Percentiles rank a stretch among this genome's conserved stretches.
Evolutionary conservation across 2,329 filamentous ascomycete genomes (phyloP).

Genomic region (Dichotomopilus funicola): DNA sequence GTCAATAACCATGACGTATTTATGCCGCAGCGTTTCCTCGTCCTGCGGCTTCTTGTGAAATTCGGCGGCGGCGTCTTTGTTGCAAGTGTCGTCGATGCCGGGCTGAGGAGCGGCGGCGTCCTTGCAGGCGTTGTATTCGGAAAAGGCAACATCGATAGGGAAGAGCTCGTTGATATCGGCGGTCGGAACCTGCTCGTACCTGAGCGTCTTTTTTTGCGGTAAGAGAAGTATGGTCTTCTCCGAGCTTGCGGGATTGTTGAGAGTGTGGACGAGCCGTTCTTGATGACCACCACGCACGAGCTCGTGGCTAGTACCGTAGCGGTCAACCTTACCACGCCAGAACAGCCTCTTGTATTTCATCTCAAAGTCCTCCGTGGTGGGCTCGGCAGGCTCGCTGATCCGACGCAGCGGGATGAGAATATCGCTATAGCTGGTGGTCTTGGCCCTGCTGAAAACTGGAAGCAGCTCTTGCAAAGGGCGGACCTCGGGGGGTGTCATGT

Average conservation of each 20-base stretch:
- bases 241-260: conserved; percentile 49
- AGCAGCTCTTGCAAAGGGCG: conserved; percentile 58
- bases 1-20: conserved; percentile 68
- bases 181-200: conserved; percentile 49
- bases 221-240: conserved; percentile 52
- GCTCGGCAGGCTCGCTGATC: conserved; percentile 37
- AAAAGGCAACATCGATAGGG: conserved; percentile 53
- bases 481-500: conserved; percentile 56
- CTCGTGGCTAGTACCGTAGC: conserved; percentile 44
- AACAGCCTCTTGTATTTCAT: conserved; percentile 61
- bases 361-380: conserved; percentile 46
- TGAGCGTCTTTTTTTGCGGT: conserved; percentile 40
- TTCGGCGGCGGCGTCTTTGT: conserved; percentile 46
- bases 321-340: conserved; percentile 65
- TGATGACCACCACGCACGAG: conserved; percentile 61
- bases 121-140: conserved; percentile 51
- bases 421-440: conserved; percentile 66
- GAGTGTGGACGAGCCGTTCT: conserved; percentile 64
- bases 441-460: conserved; percentile 71
- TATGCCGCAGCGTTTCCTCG: conserved; percentile 52
- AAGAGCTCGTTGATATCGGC: conserved; percentile 48
- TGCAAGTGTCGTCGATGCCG: conserved; percentile 3
- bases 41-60: conserved; percentile 38
- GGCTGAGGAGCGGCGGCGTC: conserved; percentile 21
- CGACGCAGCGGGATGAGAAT: conserved; percentile 63